Evolutionary conservation across 2,329 filamentous ascomycete genomes (phyloP).

Genomic region (Mariannaea elegans): DNA sequence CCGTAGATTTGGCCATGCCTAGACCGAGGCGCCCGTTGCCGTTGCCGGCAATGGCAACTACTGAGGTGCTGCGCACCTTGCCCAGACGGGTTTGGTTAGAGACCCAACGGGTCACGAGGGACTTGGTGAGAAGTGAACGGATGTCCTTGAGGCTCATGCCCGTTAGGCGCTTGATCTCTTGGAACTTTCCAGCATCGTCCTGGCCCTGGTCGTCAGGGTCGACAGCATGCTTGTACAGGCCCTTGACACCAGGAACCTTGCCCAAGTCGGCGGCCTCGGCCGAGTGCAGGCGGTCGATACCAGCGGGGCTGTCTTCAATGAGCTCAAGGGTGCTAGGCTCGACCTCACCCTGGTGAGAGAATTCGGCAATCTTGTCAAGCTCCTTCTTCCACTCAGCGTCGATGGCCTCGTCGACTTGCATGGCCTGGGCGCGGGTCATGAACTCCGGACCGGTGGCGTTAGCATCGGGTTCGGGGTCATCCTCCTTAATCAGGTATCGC

Average conservation of each 20-base stretch:
- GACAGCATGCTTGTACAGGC: conserved; percentile 57
- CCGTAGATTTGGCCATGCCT: conserved; percentile 88
- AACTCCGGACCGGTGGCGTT: conserved; percentile 36
- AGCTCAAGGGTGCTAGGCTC: conserved; percentile 48
- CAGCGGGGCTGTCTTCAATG: conserved; percentile 48
- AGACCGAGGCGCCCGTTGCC: conserved; percentile 85
- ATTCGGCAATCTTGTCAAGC: conserved; percentile 46
- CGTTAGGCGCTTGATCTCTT: conserved; percentile 63
- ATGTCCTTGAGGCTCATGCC: conserved; percentile 64
- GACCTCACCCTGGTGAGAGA: conserved; percentile 43
- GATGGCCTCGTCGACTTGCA: conserved; percentile 50
- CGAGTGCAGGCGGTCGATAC: conserved; percentile 47
- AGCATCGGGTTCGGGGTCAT: conserved; percentile 37
- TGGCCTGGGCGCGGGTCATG: conserved; percentile 47
- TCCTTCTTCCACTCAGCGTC: conserved; percentile 49
- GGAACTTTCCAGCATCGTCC: conserved; percentile 61
- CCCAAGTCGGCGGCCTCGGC: conserved; percentile 60
- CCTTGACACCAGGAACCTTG: conserved; percentile 62
- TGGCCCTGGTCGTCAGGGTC: conserved; percentile 61
- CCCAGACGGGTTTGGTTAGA: conserved; percentile 95
- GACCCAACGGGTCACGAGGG: conserved; percentile 77
- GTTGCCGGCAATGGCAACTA: conserved; percentile 86
- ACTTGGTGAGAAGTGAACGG: conserved; percentile 70
- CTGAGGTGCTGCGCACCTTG: conserved; percentile 82
- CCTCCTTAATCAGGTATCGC: conserved; percentile 48